phyloP scores from a whole-genome alignment of 202 grass and related monocot genomes.

The Carex arenaria region DNA sequence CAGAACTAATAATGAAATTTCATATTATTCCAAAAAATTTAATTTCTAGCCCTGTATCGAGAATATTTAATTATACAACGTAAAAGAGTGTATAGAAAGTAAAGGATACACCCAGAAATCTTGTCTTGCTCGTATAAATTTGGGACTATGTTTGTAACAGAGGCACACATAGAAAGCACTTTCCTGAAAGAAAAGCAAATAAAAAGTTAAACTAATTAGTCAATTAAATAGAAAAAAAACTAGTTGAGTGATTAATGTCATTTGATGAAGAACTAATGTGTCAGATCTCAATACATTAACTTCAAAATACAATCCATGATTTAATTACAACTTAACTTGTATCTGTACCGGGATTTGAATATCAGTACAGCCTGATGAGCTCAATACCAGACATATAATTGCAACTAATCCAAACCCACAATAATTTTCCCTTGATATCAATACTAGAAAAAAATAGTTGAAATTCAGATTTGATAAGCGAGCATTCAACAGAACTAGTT shows the following conservation, averaged over 20 bases:
- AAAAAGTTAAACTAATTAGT: slow-evolving; percentile 19
- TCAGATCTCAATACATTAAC: neutral
- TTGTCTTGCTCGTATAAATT: slow-evolving; percentile 59
- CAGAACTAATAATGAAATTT: slow-evolving; percentile 17
- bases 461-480: slow-evolving; percentile 1
- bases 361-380: neutral
- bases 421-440: slow-evolving; percentile 1
- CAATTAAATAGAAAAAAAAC: neutral
- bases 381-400: neutral
- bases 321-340: neutral
- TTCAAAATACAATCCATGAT: neutral
- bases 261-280: neutral
- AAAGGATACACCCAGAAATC: slow-evolving; percentile 92
- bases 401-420: neutral
- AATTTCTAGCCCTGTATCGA: neutral
- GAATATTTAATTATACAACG: neutral
- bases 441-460: neutral
- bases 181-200: slow-evolving; percentile 38
- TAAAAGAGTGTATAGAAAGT: neutral
- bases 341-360: neutral
- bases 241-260: neutral
- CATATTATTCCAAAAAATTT: neutral
- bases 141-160: slow-evolving; percentile 66
- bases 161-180: slow-evolving; percentile 65
- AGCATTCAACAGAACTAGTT: neutral